Conservation (phyloP, 352 stramenopile genomes). For the Pythium pyrilobum region DNA sequence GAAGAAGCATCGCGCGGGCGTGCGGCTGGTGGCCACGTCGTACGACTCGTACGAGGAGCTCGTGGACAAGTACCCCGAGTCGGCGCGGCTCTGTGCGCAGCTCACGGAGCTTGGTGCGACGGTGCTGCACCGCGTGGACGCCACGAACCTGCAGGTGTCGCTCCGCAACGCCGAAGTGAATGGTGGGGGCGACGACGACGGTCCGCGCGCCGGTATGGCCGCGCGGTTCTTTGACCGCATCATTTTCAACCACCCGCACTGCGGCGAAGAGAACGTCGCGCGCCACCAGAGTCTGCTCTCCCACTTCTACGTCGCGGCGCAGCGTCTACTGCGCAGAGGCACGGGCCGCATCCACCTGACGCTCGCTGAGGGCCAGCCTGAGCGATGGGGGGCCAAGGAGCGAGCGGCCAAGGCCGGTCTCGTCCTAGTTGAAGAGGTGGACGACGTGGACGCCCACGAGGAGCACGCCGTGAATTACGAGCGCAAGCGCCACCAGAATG, state of each 20-base stretch:
- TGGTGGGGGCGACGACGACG: slow-evolving; percentile 1
- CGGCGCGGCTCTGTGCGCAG: slow-evolving; percentile 33
- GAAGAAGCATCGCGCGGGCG: not conserved
- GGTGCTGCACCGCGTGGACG: slow-evolving; percentile 61
- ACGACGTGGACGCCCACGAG: slow-evolving; percentile 36
- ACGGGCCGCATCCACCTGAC: slow-evolving; percentile 52
- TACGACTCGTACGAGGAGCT: slow-evolving; percentile 65
- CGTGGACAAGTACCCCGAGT: slow-evolving; percentile 56
- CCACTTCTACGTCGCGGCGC: slow-evolving; percentile 85
- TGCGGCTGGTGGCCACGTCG: slow-evolving; percentile 29
- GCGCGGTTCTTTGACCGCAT: slow-evolving; percentile 59
- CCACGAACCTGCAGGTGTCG: slow-evolving; percentile 47
- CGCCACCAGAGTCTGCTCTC: slow-evolving; percentile 86
- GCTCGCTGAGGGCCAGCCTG: slow-evolving; percentile 63
- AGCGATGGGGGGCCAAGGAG: slow-evolving; percentile 66
- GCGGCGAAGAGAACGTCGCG: slow-evolving; percentile 85
- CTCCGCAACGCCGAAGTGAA: slow-evolving; percentile 19
- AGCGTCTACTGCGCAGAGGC: slow-evolving; percentile 29
- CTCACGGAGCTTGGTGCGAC: slow-evolving; percentile 30
- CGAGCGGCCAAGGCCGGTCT: slow-evolving; percentile 43
- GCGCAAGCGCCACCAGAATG: slow-evolving; percentile 86
- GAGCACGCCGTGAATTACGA: slow-evolving; percentile 46
- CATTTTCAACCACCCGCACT: slow-evolving; percentile 94
- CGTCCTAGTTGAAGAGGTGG: slow-evolving; percentile 32
- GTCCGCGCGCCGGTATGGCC: not conserved